Evolutionary conservation across 2,329 filamentous ascomycete species (phyloP).

Genomic region (Penicillium digitatum): DNA sequence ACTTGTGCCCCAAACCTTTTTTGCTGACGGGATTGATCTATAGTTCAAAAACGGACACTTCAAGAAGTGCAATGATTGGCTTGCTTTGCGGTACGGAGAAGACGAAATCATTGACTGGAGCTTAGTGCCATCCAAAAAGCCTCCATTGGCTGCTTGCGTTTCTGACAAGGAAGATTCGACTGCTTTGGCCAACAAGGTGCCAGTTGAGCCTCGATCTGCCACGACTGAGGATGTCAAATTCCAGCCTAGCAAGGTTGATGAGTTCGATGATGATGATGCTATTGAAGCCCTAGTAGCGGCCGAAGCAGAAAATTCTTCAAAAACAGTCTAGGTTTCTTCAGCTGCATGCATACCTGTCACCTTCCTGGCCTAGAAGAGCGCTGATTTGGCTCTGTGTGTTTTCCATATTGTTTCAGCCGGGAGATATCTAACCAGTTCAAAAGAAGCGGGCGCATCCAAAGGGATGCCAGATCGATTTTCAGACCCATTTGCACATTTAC

Average conservation of each 20-base stretch:
- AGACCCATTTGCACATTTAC: background rate
- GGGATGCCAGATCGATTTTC: background rate
- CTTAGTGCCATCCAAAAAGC: conserved; percentile 41
- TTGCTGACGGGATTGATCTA: background rate
- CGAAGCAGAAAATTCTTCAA: conserved; percentile 11
- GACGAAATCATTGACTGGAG: conserved; percentile 84
- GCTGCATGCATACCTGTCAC: background rate
- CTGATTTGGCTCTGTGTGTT: background rate
- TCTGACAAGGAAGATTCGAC: conserved; percentile 26
- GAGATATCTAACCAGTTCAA: background rate
- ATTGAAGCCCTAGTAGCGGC: conserved; percentile 39
- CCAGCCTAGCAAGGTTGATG: conserved; percentile 28
- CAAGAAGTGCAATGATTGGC: conserved; percentile 60
- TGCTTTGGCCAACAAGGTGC: conserved; percentile 8
- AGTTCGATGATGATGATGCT: conserved; percentile 44
- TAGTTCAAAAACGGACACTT: conserved; percentile 46
- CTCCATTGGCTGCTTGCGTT: conserved; percentile 10
- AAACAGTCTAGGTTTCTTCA: background rate
- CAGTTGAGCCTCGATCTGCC: background rate
- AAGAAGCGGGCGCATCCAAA: background rate
- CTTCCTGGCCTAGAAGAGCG: background rate
- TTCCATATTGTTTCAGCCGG: background rate
- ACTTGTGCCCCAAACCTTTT: background rate
- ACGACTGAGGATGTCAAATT: conserved; percentile 12
- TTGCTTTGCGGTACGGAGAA: conserved; percentile 71